Evolutionary conservation across 768 basidiomycete species (phyloP), one percentile per base, ranked within the genome.

Genomic region (Sporobolomyces phaffii): DNA sequence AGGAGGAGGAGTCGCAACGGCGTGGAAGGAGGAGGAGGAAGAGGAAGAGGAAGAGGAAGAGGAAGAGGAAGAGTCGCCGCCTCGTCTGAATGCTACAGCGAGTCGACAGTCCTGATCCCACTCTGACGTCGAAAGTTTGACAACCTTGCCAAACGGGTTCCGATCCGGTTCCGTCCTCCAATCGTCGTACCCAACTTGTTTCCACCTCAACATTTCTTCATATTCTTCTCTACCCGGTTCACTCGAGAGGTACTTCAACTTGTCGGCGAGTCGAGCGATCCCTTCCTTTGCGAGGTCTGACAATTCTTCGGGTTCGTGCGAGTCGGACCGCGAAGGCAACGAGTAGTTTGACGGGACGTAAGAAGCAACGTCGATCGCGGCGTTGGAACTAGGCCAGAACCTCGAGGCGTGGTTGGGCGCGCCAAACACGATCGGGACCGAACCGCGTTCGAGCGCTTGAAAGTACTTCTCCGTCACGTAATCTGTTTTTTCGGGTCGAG

Each of bases 381-480:
- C 60, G 51, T 49, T 66, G 1, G 61, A 51, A 3, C 51, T 26
- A 22, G 70, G 65, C 29, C 52, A 56, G 65, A 67, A 64, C 36
- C 57, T 59, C 9, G 4, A 1, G 5, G n/a, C 29, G 45, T 57
- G 62, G 43, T 34, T 10, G 1, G 63, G 68, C 1, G 68, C 36
- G 54, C 68, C 63, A n/a, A 58, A 62, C 24, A 65, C 60, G 60
- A 70, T 40, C n/a, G 68, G 68, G 18, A 70, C 68, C 13, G 52
- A 62, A 28, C 68, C 69, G 22, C 51, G 58, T 51, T 71, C 70
- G 22, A 67, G 26, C 1, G 70, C 38, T n/a, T 71, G 70, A 36
- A 64, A 71, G 48, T 50, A 57, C 57, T 71, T 71, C 26, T 71
- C 70, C 8, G 70, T 71, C 22, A 52, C 60, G 41, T 70, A 70